A percentile compares a stretch with the other conserved stretches of the same genome.
Evolutionary conservation across 2,329 filamentous ascomycete species (phyloP).

Genomic region (Phialophora macrospora): DNA sequence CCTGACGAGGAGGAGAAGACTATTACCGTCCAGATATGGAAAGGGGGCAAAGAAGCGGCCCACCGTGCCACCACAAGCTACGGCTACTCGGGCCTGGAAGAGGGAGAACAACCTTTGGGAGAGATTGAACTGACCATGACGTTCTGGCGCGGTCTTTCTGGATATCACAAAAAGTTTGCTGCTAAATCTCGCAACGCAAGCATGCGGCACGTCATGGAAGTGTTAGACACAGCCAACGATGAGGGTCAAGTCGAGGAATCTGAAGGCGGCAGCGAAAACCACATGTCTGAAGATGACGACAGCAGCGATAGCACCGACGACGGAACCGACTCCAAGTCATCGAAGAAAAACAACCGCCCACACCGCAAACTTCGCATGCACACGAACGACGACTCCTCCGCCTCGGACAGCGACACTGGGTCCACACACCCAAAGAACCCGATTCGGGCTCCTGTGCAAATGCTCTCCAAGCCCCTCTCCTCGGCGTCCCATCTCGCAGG

Average conservation of each 20-base stretch:
- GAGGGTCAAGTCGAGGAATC: slow-evolving; percentile 62
- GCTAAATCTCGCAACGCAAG: slow-evolving; percentile 57
- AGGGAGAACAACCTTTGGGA: slow-evolving; percentile 63
- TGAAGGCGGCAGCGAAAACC: slow-evolving; percentile 23
- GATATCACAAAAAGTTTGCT: slow-evolving; percentile 63
- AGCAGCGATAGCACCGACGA: slow-evolving; percentile 15
- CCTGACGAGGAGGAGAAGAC: slow-evolving; percentile 68
- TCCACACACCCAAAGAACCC: slow-evolving; percentile 10
- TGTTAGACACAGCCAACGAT: slow-evolving; percentile 65
- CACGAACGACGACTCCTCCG: slow-evolving; percentile 31
- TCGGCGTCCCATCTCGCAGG: slow-evolving; percentile 13
- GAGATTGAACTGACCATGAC: slow-evolving; percentile 62
- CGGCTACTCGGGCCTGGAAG: slow-evolving; percentile 54
- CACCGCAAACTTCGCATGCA: slow-evolving; percentile 30
- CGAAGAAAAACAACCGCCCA: slow-evolving; percentile 3
- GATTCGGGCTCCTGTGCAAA: slow-evolving; percentile 22
- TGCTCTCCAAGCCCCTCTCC: slow-evolving; percentile 27
- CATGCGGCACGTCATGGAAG: slow-evolving; percentile 66
- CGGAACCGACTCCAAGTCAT: background rate
- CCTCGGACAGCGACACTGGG: slow-evolving; percentile 28
- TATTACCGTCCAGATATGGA: slow-evolving; percentile 67
- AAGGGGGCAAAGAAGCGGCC: slow-evolving; percentile 59
- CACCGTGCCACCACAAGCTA: slow-evolving; percentile 42
- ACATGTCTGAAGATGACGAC: slow-evolving; percentile 23
- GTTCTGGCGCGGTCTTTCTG: slow-evolving; percentile 66